Evolutionary conservation across 306 rosid species (phyloP).

Genomic region (Psophocarpus tetragonolobus): DNA sequence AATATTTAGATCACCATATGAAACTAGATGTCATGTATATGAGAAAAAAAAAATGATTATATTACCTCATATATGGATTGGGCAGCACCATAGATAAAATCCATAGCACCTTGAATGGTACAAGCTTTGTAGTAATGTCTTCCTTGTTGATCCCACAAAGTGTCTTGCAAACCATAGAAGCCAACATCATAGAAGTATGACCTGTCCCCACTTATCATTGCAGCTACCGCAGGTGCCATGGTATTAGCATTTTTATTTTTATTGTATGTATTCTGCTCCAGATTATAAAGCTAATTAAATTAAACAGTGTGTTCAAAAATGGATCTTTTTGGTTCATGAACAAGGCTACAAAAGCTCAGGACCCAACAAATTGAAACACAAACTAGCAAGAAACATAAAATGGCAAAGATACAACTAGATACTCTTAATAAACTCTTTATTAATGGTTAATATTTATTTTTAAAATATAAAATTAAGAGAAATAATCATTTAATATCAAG

Average conservation of each 20-base stretch:
- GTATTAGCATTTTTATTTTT: conserved; percentile 24
- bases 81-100: conserved; percentile 78
- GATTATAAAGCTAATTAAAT: neutral
- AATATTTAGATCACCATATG: too few species aligned
- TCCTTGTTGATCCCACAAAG: conserved; percentile 79
- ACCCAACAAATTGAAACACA: neutral
- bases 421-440: too few species aligned
- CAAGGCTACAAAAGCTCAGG: neutral
- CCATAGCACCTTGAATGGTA: conserved; percentile 77
- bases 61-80: conserved; percentile 75
- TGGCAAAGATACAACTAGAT: too few species aligned
- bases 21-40: neutral
- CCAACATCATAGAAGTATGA: conserved; percentile 53
- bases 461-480: too few species aligned
- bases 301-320: neutral
- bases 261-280: conserved; percentile 61
- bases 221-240: conserved; percentile 59
- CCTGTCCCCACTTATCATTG: conserved; percentile 61
- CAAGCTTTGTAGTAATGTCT: conserved; percentile 69
- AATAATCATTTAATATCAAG: too few species aligned
- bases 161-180: conserved; percentile 79
- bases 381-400: too few species aligned
- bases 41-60: neutral
- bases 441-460: too few species aligned
- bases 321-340: neutral